These are phyloP conservation scores for Oidiodendron maius DNA, from an alignment of 495 filamentous ascomycete genomes.

Conservation along the genomic window DNA sequence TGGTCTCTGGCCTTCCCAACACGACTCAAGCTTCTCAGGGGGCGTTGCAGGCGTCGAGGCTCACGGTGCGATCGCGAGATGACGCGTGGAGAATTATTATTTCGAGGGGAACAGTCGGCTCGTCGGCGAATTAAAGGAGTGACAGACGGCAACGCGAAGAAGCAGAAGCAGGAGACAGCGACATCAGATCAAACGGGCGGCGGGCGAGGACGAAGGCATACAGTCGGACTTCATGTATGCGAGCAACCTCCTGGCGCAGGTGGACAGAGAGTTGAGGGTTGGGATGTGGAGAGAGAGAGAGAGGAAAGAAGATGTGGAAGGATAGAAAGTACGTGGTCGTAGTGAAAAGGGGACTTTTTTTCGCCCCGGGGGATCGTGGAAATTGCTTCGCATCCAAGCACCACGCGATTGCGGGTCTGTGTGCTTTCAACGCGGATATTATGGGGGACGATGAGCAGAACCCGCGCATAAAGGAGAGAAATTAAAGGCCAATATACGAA, in stretches of 20 bases:
- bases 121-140: conserved; percentile 19
- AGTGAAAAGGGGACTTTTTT: background rate
- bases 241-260: background rate
- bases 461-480: no score
- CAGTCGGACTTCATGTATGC: conserved; percentile 9
- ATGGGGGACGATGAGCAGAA: no score
- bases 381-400: no score
- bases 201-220: conserved; percentile 9
- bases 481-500: no score
- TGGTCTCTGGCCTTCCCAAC: conserved; percentile 33
- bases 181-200: conserved; percentile 22
- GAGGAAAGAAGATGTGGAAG: background rate
- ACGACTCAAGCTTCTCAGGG: conserved; percentile 6
- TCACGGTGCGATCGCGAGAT: conserved; percentile 3
- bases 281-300: background rate
- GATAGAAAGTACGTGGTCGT: background rate
- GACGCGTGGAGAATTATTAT: conserved; percentile 1
- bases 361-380: no score
- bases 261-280: background rate
- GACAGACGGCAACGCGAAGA: conserved; percentile 15
- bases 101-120: conserved; percentile 5
- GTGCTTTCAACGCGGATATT: no score
- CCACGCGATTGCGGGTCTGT: no score
- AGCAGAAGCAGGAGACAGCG: conserved; percentile 12
- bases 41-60: conserved; percentile 6